Conservation (phyloP, 495 filamentous ascomycete genomes). For the Hypoxylon lenormandii region DNA sequence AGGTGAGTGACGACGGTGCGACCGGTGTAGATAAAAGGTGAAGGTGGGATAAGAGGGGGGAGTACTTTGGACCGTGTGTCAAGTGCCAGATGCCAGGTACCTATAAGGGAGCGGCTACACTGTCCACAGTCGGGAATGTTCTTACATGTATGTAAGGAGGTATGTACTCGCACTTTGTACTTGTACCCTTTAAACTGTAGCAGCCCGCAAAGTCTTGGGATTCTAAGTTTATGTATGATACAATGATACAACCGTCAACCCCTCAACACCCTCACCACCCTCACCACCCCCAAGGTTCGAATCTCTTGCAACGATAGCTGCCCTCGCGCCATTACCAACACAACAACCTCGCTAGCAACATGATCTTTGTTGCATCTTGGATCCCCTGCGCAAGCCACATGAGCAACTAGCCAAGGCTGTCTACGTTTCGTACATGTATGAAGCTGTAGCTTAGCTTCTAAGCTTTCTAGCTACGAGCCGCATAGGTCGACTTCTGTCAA, state of each 20-base stretch:
- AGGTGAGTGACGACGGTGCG: conserved; percentile 24
- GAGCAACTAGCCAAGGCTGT: conserved; percentile 14
- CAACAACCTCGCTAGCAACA: conserved; percentile 13
- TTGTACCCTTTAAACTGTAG: not conserved
- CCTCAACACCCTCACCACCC: not conserved
- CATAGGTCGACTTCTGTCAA: conserved; percentile 7
- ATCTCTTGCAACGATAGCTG: not conserved
- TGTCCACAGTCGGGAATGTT: conserved; percentile 32
- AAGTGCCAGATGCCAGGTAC: not conserved
- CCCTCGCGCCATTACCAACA: not conserved
- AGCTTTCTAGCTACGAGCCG: conserved; percentile 23
- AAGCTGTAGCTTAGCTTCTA: conserved; percentile 13
- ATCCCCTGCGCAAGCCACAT: conserved; percentile 9
- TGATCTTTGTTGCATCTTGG: conserved; percentile 15
- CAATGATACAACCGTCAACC: not conserved
- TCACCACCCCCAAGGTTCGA: not conserved
- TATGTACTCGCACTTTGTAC: not conserved
- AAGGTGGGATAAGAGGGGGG: conserved; percentile 26
- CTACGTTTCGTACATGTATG: not conserved
- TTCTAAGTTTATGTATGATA: not conserved
- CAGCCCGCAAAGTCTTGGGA: not conserved
- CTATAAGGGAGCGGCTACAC: conserved; percentile 19
- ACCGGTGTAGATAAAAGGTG: conserved; percentile 30
- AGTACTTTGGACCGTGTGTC: not conserved
- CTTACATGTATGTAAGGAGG: too few relatives aligned